phyloP scores from a whole-genome alignment of 2,329 filamentous ascomycete species.

The Dryadomyces sulphureus region DNA sequence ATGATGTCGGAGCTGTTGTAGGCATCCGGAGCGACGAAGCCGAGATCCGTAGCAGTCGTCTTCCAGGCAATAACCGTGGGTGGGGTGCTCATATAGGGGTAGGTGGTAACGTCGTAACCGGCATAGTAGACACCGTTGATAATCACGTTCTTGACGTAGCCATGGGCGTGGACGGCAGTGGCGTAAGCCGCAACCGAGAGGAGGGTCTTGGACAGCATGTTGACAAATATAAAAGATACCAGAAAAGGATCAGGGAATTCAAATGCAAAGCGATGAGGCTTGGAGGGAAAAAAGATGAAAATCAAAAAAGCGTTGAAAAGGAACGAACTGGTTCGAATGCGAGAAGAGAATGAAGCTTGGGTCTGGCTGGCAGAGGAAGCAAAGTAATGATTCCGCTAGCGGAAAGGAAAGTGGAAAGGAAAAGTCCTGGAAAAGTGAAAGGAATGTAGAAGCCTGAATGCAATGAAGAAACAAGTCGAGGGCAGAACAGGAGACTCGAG shows the following conservation, averaged over 20 bases:
- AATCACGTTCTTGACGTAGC: conserved; percentile 21
- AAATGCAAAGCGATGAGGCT: too few relatives aligned
- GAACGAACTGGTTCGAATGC: neutral
- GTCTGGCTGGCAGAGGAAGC: neutral
- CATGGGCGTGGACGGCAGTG: conserved; percentile 32
- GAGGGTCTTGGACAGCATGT: conserved; percentile 1
- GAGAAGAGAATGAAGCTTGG: neutral
- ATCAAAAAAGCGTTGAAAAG: neutral
- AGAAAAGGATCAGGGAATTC: too few relatives aligned
- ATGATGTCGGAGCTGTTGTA: conserved; percentile 27
- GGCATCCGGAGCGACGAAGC: conserved; percentile 29
- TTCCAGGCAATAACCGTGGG: conserved; percentile 26
- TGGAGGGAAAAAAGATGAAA: neutral
- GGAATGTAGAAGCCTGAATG: neutral
- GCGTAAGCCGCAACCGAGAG: conserved; percentile 28
- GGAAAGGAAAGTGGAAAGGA: neutral
- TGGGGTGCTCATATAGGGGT: conserved; percentile 21
- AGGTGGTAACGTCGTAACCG: conserved; percentile 24
- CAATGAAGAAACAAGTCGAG: neutral
- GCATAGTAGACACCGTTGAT: conserved; percentile 49
- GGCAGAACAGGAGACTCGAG: neutral
- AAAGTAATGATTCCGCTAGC: neutral
- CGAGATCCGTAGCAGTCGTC: conserved; percentile 29
- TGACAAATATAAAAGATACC: neutral
- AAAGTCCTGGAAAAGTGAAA: neutral